phyloP scores from a whole-genome alignment of 2,329 filamentous ascomycete genomes.

The Pyrenophora teres region DNA sequence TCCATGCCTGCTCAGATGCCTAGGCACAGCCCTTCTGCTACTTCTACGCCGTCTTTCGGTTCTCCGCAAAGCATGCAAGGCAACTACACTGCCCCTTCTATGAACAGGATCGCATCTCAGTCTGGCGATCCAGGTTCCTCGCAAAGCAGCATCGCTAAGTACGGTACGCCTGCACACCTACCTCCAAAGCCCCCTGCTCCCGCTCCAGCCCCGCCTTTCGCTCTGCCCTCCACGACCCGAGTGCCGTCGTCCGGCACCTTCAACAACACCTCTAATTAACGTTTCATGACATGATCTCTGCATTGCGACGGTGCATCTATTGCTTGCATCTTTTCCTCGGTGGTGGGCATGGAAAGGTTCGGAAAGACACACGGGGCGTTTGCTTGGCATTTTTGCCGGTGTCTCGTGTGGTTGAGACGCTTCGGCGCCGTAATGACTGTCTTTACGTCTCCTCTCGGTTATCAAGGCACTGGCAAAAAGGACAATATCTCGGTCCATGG shows the following conservation, averaged over 20 bases:
- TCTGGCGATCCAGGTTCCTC: conserved; percentile 23
- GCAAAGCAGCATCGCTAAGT: conserved; percentile 59
- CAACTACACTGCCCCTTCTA: conserved; percentile 22
- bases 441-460: neutral
- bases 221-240: conserved; percentile 24
- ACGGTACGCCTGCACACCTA: conserved; percentile 59
- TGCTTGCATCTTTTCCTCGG: conserved; percentile 16
- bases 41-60: conserved; percentile 35
- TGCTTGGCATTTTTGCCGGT: conserved; percentile 6
- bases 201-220: conserved; percentile 36
- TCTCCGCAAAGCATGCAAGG: conserved; percentile 36
- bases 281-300: conserved; percentile 28
- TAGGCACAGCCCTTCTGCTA: conserved; percentile 34
- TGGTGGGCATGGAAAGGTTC: conserved; percentile 4
- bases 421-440: conserved; percentile 6
- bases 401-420: conserved; percentile 6
- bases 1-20: conserved; percentile 34
- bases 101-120: conserved; percentile 35
- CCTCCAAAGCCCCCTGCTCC: conserved; percentile 61
- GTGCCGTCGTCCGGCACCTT: conserved; percentile 21
- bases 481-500: too few relatives aligned
- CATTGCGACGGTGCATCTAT: conserved; percentile 36
- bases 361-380: conserved; percentile 8
- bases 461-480: too few relatives aligned
- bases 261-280: conserved; percentile 22